Conservation (phyloP, 2,329 filamentous ascomycete species). For the Colletotrichum sp. region DNA sequence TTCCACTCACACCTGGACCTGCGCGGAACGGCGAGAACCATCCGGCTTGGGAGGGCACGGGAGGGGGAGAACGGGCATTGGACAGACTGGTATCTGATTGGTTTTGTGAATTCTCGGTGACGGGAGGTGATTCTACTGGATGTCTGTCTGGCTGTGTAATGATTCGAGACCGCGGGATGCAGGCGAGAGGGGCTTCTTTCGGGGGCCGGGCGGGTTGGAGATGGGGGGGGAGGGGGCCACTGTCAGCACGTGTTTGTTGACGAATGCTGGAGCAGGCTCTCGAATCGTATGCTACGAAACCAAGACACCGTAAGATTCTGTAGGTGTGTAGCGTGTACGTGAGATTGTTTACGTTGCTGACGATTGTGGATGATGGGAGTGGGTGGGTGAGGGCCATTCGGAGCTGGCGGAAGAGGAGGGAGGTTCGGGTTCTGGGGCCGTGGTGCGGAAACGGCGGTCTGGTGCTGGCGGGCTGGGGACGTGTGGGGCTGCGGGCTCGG, state of each 20-base stretch:
- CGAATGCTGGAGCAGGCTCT: neutral
- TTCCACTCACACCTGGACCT: neutral
- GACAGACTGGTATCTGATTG: neutral
- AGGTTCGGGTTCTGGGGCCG: neutral
- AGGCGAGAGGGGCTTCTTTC: neutral
- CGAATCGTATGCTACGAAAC: neutral
- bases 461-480: neutral
- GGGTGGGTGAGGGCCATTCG: neutral
- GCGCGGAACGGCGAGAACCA: neutral
- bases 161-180: neutral
- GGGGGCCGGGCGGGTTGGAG: neutral
- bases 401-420: neutral
- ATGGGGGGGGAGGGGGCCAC: no score
- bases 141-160: neutral
- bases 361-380: neutral
- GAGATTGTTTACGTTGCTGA: neutral
- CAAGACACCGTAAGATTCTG: neutral
- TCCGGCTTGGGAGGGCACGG: neutral
- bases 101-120: neutral
- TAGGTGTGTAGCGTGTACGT: neutral
- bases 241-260: neutral
- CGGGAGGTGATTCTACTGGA: neutral
- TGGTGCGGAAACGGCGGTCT: slow-evolving; percentile 3
- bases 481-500: neutral
- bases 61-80: neutral